Conservation (phyloP, 306 rosid genomes). For the Datisca glomerata region DNA sequence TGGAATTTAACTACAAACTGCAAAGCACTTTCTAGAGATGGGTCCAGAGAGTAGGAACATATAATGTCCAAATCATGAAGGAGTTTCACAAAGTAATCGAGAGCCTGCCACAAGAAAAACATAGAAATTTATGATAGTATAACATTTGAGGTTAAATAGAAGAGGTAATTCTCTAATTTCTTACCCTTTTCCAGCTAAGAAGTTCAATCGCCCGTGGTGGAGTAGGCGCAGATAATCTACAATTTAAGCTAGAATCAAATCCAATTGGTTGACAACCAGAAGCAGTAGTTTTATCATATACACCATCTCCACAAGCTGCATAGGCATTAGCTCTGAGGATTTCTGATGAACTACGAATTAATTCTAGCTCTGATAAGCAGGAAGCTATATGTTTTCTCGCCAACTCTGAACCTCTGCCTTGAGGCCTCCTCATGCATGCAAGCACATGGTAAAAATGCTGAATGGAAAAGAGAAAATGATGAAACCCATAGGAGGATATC, state of each 20-base stretch:
- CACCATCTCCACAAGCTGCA: constrained; percentile 27
- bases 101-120: constrained; percentile 52
- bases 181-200: constrained; percentile 65
- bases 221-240: constrained; percentile 88
- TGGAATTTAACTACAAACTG: constrained; percentile 83
- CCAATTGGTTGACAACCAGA: constrained; percentile 91
- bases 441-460: constrained; percentile 94
- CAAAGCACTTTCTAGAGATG: constrained; percentile 60
- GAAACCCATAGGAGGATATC: background rate
- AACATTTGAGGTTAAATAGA: constrained; percentile 2
- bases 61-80: constrained; percentile 60
- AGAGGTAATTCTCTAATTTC: constrained; percentile 13
- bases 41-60: constrained; percentile 62
- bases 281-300: constrained; percentile 53
- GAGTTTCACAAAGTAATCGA: constrained; percentile 79
- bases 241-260: constrained; percentile 81
- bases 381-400: constrained; percentile 86
- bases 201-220: constrained; percentile 85
- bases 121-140: constrained; percentile 13
- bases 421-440: constrained; percentile 78
- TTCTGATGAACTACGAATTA: constrained; percentile 43
- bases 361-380: constrained; percentile 62
- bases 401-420: constrained; percentile 93
- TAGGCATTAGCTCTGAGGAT: constrained; percentile 49
- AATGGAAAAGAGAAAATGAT: constrained; percentile 18